phyloP scores from a whole-genome alignment of 257 asterid genomes.

The Schizonepeta tenuifolia region DNA sequence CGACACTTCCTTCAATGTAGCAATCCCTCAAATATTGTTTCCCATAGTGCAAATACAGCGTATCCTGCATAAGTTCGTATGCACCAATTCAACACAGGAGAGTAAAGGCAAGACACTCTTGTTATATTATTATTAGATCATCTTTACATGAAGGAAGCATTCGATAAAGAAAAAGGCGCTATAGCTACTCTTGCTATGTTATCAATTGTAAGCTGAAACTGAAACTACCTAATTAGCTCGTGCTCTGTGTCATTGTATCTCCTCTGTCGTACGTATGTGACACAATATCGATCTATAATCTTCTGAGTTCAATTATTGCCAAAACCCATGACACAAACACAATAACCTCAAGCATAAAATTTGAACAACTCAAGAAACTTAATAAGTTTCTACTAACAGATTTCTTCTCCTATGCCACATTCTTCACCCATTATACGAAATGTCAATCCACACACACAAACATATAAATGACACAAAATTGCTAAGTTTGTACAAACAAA shows the following conservation, averaged over 20 bases:
- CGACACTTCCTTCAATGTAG: conserved; percentile 95
- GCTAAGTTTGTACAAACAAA: too few species aligned
- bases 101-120: background rate
- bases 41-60: conserved; percentile 87
- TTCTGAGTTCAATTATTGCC: background rate
- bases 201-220: background rate
- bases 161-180: background rate
- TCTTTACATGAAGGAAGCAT: background rate
- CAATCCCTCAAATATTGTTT: conserved; percentile 89
- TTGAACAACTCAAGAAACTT: conserved; percentile 6
- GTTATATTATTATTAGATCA: background rate
- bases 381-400: background rate
- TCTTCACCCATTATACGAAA: background rate
- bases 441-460: too few species aligned
- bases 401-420: background rate
- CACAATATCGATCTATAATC: background rate
- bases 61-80: conserved; percentile 60
- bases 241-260: background rate
- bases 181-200: background rate
- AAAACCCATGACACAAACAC: too few species aligned
- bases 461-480: too few species aligned
- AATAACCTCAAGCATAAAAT: background rate
- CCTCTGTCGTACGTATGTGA: background rate
- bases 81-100: conserved; percentile 10
- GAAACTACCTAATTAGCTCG: background rate